These are phyloP conservation scores for Anisodus tanguticus DNA, from an alignment of 257 asterid species.

Conservation along the genomic window DNA sequence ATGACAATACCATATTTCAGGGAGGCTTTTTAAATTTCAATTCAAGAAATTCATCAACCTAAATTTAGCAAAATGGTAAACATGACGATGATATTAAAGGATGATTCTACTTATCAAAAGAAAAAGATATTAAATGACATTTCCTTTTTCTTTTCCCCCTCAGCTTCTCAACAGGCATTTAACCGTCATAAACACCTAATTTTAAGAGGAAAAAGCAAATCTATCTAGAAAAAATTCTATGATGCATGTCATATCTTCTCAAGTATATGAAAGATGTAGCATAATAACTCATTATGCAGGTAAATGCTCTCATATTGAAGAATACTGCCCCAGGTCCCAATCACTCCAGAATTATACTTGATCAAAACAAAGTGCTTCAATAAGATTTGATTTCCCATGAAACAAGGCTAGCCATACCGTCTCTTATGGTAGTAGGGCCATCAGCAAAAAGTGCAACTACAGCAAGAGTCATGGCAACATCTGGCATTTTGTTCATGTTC, in stretches of 20 bases:
- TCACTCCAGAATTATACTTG: not conserved
- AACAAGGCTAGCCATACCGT: conserved; percentile 54
- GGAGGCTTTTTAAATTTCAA: not conserved
- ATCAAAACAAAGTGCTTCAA: not conserved
- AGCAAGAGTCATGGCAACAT: conserved; percentile 99
- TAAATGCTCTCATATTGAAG: not conserved
- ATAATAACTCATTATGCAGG: not conserved
- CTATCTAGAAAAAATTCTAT: not conserved
- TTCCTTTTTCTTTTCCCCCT: not conserved
- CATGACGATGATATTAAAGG: not conserved
- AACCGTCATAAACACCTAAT: not conserved
- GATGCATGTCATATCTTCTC: not conserved
- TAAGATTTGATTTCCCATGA: not conserved
- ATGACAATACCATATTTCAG: not conserved
- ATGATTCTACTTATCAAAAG: not conserved
- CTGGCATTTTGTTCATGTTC: conserved; percentile 99
- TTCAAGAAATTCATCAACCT: conserved; percentile 8
- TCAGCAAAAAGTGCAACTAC: conserved; percentile 96
- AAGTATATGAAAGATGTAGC: not conserved
- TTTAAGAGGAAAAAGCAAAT: not conserved
- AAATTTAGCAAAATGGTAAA: not conserved
- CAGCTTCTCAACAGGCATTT: not conserved
- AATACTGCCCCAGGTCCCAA: not conserved
- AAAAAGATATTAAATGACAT: not conserved
- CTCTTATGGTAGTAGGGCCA: conserved; percentile 94